Base-by-base conservation (phyloP, 1,284 basidiomycete species). In the Pisolithus thermaeus region DNA sequence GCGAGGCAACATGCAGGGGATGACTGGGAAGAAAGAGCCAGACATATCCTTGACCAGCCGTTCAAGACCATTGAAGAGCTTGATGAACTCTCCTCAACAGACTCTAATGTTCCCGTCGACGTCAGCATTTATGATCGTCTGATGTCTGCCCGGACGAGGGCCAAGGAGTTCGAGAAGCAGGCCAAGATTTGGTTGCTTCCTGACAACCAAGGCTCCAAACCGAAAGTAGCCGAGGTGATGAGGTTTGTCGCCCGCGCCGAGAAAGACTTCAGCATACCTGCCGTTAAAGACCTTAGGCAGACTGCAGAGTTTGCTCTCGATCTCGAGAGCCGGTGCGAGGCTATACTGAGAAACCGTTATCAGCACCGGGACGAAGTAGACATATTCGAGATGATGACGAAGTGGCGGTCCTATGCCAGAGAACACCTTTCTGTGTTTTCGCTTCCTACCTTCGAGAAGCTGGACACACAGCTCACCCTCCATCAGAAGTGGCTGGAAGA, bases 101-200 rank as follows among this genome's bases (percentile, higher is more conserved):
- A 85, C 54, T 58, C 74, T 7, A 75, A 70, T 40, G 75, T 87
- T 52, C 84, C 85, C 3, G 77, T 87, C 47, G 81, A 89, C 60
- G 73, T 76, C 16, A 72, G 72, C 23, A 73, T 87, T 46, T 70
- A 83, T 30, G 79, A 82, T 56, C 77, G 80, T 12, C 67, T 91
- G 35, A 70, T 77, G 61, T 73, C 75, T n/a, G 72, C 80, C 43
- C 76, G 79, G 41, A 73, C 70, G 36, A 85, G 83, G 64, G 87
- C 84, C 18, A 78, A 78, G 58, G 87, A 90, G 56, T 83, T 81
- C 61, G 87, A 91, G 66, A 83, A 81, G 69, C 83, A 86, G 59
- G 87, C 87, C 12, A 79, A 78, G 58, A 70, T 75, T 3, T 90
- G 87, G 85, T 65, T 88, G 25, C 66, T 72, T 16, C 78, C 78